Evolutionary conservation across 1,284 basidiomycete species (phyloP), one percentile per base, ranked within the genome.

Genomic region (Rhizopogon parksii): DNA sequence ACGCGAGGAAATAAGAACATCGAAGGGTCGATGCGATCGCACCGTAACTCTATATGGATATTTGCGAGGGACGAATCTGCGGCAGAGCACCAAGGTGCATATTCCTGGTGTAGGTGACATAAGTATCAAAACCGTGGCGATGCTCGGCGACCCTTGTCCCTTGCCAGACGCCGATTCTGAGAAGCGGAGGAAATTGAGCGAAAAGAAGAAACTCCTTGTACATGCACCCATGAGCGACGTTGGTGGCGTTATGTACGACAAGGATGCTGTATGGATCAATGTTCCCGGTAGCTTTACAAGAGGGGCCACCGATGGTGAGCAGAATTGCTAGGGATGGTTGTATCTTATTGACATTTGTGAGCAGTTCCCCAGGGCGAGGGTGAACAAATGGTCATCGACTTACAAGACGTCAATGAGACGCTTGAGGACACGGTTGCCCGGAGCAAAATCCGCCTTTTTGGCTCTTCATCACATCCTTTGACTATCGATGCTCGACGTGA

Each of bases 171-270:
- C 82, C 0, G 91, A 96, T 50, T 91, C 89, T 53, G 96, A 99
- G 73, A 95, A 95, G 71, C 73, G 91, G 54, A 72, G 96, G 49
- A 94, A 91, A 67, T 75, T 99, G 65, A 95, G 89, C 59, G 95
- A 99, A 68, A 96, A 96, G 76, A 91, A 90, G 66, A 96, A 92
- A 67, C 64, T 89, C 25, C 73, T 97, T 3, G 85, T 98, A 6
- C 93, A 99, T 68, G 96, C 96, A 6, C 96, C 96, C 1, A 98
- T 99, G 95, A 95, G 91, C 66, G 95, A 97, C 63, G 88, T 98
- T 2, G 95, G 95, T 17, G 96, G 95, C 6, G 84, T 99, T 54
- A 85, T 92, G 72, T 98, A 96, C 64, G 96, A 99, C 74, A 98
- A 98, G 69, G 96, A 99, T 63, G 93, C 95, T 0, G 95, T 99